A percentile compares a stretch with the other conserved stretches of the same genome.
These are phyloP conservation scores for Alliaria petiolata DNA, from an alignment of 345 rosid species.

Conservation along the genomic window DNA sequence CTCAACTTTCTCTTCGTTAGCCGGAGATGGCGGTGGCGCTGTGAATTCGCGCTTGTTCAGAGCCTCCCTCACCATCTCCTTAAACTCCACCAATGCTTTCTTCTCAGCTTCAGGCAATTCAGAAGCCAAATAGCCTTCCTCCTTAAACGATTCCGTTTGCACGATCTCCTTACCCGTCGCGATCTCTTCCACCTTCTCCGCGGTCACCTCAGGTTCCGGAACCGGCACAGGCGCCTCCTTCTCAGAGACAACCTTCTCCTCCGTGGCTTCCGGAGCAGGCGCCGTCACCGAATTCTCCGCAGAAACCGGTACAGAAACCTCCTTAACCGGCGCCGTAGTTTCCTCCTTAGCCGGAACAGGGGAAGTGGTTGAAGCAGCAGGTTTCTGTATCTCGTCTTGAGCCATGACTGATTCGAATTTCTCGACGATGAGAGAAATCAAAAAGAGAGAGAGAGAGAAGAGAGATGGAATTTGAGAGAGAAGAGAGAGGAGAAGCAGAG, in stretches of 20 bases:
- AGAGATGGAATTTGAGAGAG: conserved; percentile 14
- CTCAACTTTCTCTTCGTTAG: conserved; percentile 29
- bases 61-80: conserved; percentile 51
- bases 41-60: conserved; percentile 48
- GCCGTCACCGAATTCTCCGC: conserved; percentile 18
- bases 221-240: conserved; percentile 9
- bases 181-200: conserved; percentile 17
- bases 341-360: conserved; percentile 29
- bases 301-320: conserved; percentile 31
- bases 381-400: conserved; percentile 37
- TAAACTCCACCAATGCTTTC: conserved; percentile 54
- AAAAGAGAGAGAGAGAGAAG: not conserved
- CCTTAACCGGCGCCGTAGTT: conserved; percentile 26
- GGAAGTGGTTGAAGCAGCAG: conserved; percentile 16
- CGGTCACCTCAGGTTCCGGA: conserved; percentile 26
- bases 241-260: conserved; percentile 36
- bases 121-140: conserved; percentile 56
- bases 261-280: conserved; percentile 9
- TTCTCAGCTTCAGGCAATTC: conserved; percentile 50
- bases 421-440: not conserved
- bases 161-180: conserved; percentile 24
- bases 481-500: not conserved
- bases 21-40: conserved; percentile 28
- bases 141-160: conserved; percentile 59
- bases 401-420: conserved; percentile 12